phyloP scores from a whole-genome alignment of 352 stramenopile genomes.

The Globisporangium cystogenes region DNA sequence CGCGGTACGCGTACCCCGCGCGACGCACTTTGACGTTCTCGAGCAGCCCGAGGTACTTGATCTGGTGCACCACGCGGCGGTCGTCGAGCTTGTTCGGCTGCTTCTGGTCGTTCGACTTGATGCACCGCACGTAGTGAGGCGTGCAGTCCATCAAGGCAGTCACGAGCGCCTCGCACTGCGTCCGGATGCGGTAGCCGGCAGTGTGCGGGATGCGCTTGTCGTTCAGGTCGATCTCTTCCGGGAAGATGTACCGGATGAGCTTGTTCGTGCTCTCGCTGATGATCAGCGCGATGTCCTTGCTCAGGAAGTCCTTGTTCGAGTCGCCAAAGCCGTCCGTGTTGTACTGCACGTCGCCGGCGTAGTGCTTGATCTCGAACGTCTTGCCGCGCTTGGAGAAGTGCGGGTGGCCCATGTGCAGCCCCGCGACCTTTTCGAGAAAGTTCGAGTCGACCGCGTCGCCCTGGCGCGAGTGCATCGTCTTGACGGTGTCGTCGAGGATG shows the following conservation, averaged over 20 bases:
- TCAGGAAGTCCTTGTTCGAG: constrained; percentile 77
- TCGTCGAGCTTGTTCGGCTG: constrained; percentile 82
- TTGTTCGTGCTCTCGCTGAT: constrained; percentile 84
- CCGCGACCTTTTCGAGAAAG: constrained; percentile 76
- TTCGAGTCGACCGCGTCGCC: constrained; percentile 73
- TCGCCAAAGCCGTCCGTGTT: constrained; percentile 79
- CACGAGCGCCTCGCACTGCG: constrained; percentile 86
- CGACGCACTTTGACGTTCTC: constrained; percentile 88
- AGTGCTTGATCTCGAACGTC: constrained; percentile 83
- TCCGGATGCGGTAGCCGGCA: constrained; percentile 78
- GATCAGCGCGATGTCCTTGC: constrained; percentile 77
- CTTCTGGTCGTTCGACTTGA: constrained; percentile 91
- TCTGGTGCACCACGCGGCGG: constrained; percentile 81
- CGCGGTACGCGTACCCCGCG: constrained; percentile 78
- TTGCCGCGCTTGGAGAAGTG: constrained; percentile 85
- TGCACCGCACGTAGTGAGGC: constrained; percentile 89
- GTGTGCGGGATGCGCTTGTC: constrained; percentile 79
- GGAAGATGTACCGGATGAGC: constrained; percentile 82
- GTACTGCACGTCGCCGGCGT: constrained; percentile 85
- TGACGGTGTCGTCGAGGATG: constrained; percentile 81
- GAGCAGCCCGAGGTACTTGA: constrained; percentile 84
- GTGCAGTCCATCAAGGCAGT: constrained; percentile 86
- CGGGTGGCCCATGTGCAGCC: constrained; percentile 53
- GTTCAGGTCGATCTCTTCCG: constrained; percentile 74
- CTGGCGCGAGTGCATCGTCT: constrained; percentile 84